These are phyloP conservation scores for Hymenoscyphus linearis DNA, from an alignment of 2,329 filamentous ascomycete species.

Conservation along the genomic window DNA sequence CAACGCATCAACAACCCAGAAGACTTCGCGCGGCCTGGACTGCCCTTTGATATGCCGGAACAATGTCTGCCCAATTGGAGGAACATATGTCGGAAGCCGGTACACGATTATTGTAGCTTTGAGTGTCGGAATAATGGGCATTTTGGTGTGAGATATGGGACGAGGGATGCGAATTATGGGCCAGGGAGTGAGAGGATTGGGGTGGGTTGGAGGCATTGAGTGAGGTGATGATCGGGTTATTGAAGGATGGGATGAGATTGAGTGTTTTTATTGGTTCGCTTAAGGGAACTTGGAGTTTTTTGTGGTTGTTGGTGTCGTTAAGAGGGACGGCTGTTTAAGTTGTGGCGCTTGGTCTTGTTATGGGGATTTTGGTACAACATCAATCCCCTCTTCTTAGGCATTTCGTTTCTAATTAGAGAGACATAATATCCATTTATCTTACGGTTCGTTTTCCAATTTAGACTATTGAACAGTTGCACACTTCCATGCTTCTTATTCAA, in stretches of 20 bases:
- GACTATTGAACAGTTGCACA: too few relatives aligned
- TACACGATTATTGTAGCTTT: conserved; percentile 22
- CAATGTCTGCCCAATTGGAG: conserved; percentile 23
- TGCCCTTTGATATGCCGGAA: conserved; percentile 26
- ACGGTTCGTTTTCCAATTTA: too few relatives aligned
- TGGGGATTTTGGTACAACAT: background rate
- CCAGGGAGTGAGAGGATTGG: conserved; percentile 28
- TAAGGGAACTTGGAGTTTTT: background rate
- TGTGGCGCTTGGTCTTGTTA: background rate
- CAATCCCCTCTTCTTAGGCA: background rate
- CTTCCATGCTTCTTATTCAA: too few relatives aligned
- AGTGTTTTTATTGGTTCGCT: too few relatives aligned
- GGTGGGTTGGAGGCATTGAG: conserved; percentile 28
- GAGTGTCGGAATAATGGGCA: conserved; percentile 30
- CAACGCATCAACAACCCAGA: conserved; percentile 30
- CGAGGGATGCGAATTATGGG: conserved; percentile 25
- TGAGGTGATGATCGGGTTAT: background rate
- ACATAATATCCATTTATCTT: background rate
- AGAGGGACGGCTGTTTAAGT: background rate
- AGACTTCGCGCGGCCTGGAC: conserved; percentile 13
- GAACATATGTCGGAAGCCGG: conserved; percentile 19
- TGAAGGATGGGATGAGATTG: background rate
- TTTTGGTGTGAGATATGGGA: conserved; percentile 23
- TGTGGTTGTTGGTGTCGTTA: background rate
- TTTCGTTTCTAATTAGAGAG: background rate